Base-by-base conservation (phyloP, 2,329 filamentous ascomycete genomes). In the Trichoderma sp. region DNA sequence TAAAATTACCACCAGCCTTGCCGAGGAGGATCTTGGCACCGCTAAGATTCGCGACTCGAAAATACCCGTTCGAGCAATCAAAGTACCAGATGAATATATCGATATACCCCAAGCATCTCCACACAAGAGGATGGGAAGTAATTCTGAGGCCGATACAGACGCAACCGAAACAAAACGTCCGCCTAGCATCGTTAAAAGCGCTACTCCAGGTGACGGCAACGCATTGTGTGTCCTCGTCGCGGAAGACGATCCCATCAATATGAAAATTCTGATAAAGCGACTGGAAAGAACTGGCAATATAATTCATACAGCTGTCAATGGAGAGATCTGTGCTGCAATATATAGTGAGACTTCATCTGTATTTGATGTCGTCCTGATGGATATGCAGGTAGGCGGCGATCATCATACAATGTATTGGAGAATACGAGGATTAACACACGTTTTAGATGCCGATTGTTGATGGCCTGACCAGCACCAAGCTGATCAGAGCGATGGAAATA, bases 371-470 rank as follows among this genome's bases (percentile, higher is more conserved):
- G 84, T 97, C 57, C 83, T 97, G 70, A 97, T 97, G 93, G 93
- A 97, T 75, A 93, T 97, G 86, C 92, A 97, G 84, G 92, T 93
- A 76, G 78, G 87, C 79, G 17, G 27, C 8, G 5, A 6, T 8
- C 4, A 50, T 15, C 32, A 7, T 29, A 2, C 1, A 19, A 7
- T 8, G 1, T 48, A 10, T 29, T n/a, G n/a, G 37, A 45, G 17
- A 5, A 22, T 13, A 6, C 10, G 25, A 45, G n/a, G 15, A 19
- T 54, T 71, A 68, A 70, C 53, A 19, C 32, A 19, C 34, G 25
- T 56, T n/a, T 22, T n/a, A 96, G 92, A 97, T 97, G 93, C 93
- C 93, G 19, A 95, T 97, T 35, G 91, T 96, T 5, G 92, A 97
- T 74, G 93, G 93, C 15, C 84, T 94, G 29, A 88, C 86, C 3